phyloP scores from a whole-genome alignment of 192 early-diverging fungal genomes.

The Geranomyces michiganensis region DNA sequence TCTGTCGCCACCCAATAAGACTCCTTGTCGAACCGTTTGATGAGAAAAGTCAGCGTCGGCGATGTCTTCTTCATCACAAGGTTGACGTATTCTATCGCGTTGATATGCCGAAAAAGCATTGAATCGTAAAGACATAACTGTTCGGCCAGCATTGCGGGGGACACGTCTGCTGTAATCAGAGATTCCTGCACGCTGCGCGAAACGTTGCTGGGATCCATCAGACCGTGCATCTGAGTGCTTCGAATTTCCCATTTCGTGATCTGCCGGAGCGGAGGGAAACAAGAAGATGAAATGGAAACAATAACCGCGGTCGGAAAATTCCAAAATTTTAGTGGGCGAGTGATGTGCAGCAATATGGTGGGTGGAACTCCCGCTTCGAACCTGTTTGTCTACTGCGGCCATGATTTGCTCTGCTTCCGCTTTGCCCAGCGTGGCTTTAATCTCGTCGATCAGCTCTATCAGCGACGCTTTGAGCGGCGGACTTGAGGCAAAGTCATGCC shows the following conservation, averaged over 20 bases:
- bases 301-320: not conserved
- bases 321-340: not conserved
- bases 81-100: conserved; percentile 60
- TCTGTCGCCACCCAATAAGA: conserved; percentile 64
- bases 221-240: not conserved
- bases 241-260: not conserved
- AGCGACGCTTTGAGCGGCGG: not conserved
- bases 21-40: conserved; percentile 60
- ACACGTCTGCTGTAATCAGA: conserved; percentile 24
- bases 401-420: not conserved
- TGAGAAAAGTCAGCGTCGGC: conserved; percentile 54
- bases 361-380: not conserved
- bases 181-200: conserved; percentile 8
- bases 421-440: not conserved
- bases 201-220: conserved; percentile 7
- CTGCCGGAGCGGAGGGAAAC: not conserved
- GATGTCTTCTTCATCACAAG: conserved; percentile 54
- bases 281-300: too few species aligned
- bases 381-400: conserved; percentile 11
- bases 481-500: conserved; percentile 14
- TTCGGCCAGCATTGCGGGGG: conserved; percentile 45
- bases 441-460: not conserved
- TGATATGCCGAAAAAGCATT: conserved; percentile 54
- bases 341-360: not conserved
- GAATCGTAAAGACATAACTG: conserved; percentile 57